These are phyloP conservation scores for Imleria badia DNA, from an alignment of 768 basidiomycete genomes.

Conservation along the genomic window DNA sequence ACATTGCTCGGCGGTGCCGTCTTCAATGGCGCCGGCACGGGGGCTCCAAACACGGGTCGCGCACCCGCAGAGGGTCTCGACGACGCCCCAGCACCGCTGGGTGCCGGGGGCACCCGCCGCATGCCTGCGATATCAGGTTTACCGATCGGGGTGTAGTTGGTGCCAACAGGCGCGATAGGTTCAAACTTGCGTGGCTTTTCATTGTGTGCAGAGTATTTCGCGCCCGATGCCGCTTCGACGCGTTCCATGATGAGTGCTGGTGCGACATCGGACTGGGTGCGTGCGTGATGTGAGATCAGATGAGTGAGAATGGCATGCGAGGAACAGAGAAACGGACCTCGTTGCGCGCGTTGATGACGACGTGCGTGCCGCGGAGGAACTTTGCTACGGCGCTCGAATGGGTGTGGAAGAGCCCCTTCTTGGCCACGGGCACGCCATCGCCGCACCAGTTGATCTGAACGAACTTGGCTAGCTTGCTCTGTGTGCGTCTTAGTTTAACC, in stretches of 20 bases:
- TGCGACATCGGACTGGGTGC: conserved; percentile 68
- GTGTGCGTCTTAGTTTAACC: neutral
- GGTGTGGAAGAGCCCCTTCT: conserved; percentile 91
- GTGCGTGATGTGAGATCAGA: neutral
- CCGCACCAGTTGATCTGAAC: conserved; percentile 98
- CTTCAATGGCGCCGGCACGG: conserved; percentile 42
- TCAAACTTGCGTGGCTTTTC: conserved; percentile 71
- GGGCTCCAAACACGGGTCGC: conserved; percentile 50
- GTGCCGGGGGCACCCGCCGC: conserved; percentile 44
- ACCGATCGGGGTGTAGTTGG: conserved; percentile 74
- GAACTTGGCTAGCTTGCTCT: conserved; percentile 87
- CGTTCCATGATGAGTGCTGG: conserved; percentile 80
- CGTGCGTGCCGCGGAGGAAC: conserved; percentile 82
- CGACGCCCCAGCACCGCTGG: neutral
- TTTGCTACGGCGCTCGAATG: conserved; percentile 79
- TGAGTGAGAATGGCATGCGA: neutral
- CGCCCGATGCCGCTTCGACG: conserved; percentile 87
- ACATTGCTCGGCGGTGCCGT: conserved; percentile 39
- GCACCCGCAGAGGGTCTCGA: conserved; percentile 10
- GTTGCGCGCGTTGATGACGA: conserved; percentile 82
- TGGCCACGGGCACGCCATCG: conserved; percentile 89
- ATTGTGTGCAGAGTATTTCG: conserved; percentile 83
- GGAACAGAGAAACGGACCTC: conserved; percentile 52
- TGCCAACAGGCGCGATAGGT: conserved; percentile 80
- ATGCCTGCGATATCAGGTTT: conserved; percentile 66